These are phyloP conservation scores for Mycena alexandri DNA, from an alignment of 768 basidiomycete genomes.

Conservation along the genomic window DNA sequence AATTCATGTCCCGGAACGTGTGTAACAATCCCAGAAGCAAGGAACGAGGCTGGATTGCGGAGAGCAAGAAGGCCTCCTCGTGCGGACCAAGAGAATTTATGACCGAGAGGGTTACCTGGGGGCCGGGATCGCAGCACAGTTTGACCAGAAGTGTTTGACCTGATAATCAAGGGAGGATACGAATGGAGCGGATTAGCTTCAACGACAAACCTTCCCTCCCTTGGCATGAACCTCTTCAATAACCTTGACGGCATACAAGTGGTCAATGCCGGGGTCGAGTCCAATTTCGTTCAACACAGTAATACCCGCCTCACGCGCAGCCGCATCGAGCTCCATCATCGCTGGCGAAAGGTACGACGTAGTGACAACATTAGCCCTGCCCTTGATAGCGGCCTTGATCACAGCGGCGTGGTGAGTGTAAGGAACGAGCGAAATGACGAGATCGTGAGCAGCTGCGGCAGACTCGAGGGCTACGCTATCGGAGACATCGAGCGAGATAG, in stretches of 20 bases:
- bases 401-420: slow-evolving; percentile 92
- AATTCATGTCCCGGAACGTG: slow-evolving; percentile 84
- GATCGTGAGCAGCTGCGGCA: slow-evolving; percentile 86
- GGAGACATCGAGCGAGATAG: slow-evolving; percentile 86
- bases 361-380: slow-evolving; percentile 94
- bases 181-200: neutral
- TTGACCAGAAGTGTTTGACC: slow-evolving; percentile 93
- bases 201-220: slow-evolving; percentile 84
- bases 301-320: slow-evolving; percentile 89
- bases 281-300: slow-evolving; percentile 98
- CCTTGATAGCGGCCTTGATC: slow-evolving; percentile 91
- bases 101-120: slow-evolving; percentile 97
- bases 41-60: slow-evolving; percentile 89
- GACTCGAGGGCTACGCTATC: slow-evolving; percentile 79
- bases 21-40: slow-evolving; percentile 72
- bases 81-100: slow-evolving; percentile 99
- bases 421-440: slow-evolving; percentile 97
- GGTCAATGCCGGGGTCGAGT: slow-evolving; percentile 95
- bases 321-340: slow-evolving; percentile 88
- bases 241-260: slow-evolving; percentile 93
- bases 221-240: slow-evolving; percentile 94
- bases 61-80: slow-evolving; percentile 96
- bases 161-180: slow-evolving; percentile 41
- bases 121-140: slow-evolving; percentile 96
- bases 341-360: slow-evolving; percentile 95